Conservation (phyloP, 345 rosid species). For the Arabidopsis thaliana region DNA sequence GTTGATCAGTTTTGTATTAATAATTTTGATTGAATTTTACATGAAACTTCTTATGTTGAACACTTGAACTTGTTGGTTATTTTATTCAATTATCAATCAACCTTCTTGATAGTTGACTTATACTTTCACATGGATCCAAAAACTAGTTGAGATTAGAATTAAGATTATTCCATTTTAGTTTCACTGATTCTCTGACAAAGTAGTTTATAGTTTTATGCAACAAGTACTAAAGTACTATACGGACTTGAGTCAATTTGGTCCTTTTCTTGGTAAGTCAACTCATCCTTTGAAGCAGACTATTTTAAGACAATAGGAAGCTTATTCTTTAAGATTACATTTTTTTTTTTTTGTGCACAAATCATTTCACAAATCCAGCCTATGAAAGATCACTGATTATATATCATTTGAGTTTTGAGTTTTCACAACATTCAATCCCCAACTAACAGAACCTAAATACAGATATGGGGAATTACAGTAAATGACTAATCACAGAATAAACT, state of each 20-base stretch:
- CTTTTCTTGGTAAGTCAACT: constrained; percentile 31
- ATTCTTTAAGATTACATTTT: background rate
- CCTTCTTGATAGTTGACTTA: constrained; percentile 21
- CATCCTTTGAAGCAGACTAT: background rate
- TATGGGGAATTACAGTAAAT: background rate
- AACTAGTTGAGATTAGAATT: constrained; percentile 30
- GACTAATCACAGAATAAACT: constrained; percentile 8
- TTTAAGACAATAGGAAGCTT: background rate
- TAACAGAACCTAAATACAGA: constrained; percentile 12
- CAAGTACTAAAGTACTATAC: constrained; percentile 28
- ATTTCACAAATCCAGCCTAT: constrained; percentile 10
- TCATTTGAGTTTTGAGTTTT: background rate
- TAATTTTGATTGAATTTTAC: background rate
- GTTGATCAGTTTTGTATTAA: constrained; percentile 1
- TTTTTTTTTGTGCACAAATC: background rate
- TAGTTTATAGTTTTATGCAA: constrained; percentile 20
- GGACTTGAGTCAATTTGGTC: constrained; percentile 29
- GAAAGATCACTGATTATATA: background rate
- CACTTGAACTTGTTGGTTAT: constrained; percentile 31
- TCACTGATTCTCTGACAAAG: background rate
- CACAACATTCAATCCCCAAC: constrained; percentile 6
- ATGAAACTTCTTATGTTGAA: constrained; percentile 16
- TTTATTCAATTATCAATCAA: constrained; percentile 4
- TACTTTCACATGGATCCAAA: constrained; percentile 35
- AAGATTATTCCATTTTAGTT: background rate